Percentiles rank a stretch among this genome's conserved stretches.
These are phyloP conservation scores for Aspergillus alliaceus DNA, from an alignment of 2,329 filamentous ascomycete genomes.

Conservation along the genomic window DNA sequence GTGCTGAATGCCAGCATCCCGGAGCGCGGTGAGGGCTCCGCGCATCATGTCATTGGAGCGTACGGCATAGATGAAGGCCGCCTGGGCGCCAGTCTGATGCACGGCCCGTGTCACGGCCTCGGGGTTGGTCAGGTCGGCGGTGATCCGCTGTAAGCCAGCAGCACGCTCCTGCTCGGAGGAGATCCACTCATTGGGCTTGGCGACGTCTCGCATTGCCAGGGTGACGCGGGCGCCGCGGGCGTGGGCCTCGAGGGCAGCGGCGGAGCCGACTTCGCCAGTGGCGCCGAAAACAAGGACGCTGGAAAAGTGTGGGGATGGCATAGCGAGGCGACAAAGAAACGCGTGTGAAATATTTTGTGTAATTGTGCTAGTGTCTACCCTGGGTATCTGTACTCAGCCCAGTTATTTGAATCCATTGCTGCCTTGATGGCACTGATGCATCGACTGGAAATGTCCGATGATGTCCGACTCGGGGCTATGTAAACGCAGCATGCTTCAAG, in stretches of 20 bases:
- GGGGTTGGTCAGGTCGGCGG: conserved; percentile 48
- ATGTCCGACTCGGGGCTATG: too few relatives aligned
- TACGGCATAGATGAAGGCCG: conserved; percentile 51
- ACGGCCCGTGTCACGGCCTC: conserved; percentile 44
- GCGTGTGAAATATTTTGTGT: not conserved
- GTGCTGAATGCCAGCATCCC: conserved; percentile 45
- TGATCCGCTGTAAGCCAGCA: conserved; percentile 37
- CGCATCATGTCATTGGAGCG: conserved; percentile 42
- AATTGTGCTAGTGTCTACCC: not conserved
- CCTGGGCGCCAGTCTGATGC: conserved; percentile 39
- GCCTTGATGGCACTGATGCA: too few relatives aligned
- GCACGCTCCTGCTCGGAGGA: conserved; percentile 25
- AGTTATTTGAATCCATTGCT: too few relatives aligned
- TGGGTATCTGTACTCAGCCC: not conserved
- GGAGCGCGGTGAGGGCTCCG: conserved; percentile 44
- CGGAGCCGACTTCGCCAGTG: conserved; percentile 48
- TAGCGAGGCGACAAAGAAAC: not conserved
- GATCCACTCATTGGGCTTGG: conserved; percentile 45
- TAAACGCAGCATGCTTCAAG: too few relatives aligned
- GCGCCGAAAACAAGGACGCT: conserved; percentile 52
- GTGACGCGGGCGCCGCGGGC: conserved; percentile 45
- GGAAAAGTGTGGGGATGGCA: not conserved
- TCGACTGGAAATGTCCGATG: too few relatives aligned
- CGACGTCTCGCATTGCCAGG: conserved; percentile 50
- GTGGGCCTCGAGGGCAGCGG: conserved; percentile 41